Percentiles rank a stretch among this genome's conserved stretches.
These are phyloP conservation scores for Phytophthora tentaculata DNA, from an alignment of 352 stramenopile genomes.

Conservation along the genomic window DNA sequence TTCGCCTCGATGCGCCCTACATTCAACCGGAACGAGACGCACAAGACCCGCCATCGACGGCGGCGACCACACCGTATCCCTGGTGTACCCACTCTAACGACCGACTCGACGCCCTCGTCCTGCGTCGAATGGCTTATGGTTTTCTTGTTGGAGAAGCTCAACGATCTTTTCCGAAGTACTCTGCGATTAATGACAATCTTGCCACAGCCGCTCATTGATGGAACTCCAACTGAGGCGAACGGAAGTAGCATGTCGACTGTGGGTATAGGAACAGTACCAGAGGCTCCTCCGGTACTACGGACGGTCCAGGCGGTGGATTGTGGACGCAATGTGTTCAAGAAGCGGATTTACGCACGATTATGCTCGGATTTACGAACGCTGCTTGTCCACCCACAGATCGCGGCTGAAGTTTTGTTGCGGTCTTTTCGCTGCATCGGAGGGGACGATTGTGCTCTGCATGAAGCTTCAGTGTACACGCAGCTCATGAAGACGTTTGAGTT, in stretches of 20 bases:
- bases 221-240: constrained; percentile 10
- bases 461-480: constrained; percentile 56
- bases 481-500: constrained; percentile 67
- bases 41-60: constrained; percentile 9
- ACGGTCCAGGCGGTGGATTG: constrained; percentile 70
- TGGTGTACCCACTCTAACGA: constrained; percentile 14
- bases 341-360: constrained; percentile 78
- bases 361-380: constrained; percentile 83
- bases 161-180: constrained; percentile 65
- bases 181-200: constrained; percentile 64
- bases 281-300: constrained; percentile 37
- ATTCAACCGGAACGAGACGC: constrained; percentile 16
- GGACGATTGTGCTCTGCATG: constrained; percentile 34
- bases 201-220: constrained; percentile 29
- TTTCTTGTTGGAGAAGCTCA: constrained; percentile 72
- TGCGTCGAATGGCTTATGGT: constrained; percentile 73
- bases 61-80: constrained; percentile 13
- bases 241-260: constrained; percentile 34
- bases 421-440: constrained; percentile 54
- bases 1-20: constrained; percentile 44
- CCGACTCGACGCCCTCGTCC: constrained; percentile 37
- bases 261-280: constrained; percentile 22
- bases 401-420: constrained; percentile 59
- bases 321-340: constrained; percentile 75
- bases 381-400: constrained; percentile 70